Evolutionary conservation across 2,329 filamentous ascomycete species (phyloP), one percentile per base, ranked within the genome.

Genomic region (Shiraia sp.): DNA sequence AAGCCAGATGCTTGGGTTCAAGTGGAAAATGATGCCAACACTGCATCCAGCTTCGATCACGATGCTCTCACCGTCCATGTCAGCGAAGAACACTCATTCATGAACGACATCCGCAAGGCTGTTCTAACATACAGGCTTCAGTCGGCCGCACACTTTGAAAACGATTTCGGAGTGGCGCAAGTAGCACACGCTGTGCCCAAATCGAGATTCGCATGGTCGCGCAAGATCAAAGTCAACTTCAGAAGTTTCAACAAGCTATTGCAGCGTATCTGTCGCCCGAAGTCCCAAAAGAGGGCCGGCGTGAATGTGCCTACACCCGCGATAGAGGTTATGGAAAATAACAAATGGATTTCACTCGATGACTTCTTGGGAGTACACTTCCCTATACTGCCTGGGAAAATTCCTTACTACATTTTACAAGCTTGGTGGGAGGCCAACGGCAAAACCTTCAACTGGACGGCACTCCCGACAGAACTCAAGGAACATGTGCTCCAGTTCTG

Each of bases 381-480:
- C n/a, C 49, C 47, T 0, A 15, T 19, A 6, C 9, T 36, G 1
- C n/a, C 39, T 1, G 25, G 6, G 2, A 26, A 33, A 1, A 32
- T 53, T 0, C n/a, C 16, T 1, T 12, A 32, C 3, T 26, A 45
- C 0, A 34, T 39, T 7, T 32, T 59, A 29, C 48, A 34, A n/a
- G 19, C 25, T 10, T 64, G 56, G 57, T 63, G 57, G 61, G 24
- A 24, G 3, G 22, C 13, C 2, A 67, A 64, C n/a, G 50, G 53
- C 3, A 50, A 50, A n/a, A 24, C 4, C 1, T 64, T 65, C 50
- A 47, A 61, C 9, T 68, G 61, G 63, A 26, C 13, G 0, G 30
- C 7, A 2, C 36, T 66, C 1, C 53, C 64, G 0, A 61, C 48
- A 0, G 63, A 68, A 16, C 23, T 66, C 0, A 66, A 66, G 25